Evolutionary conservation across 331 rosid genomes (phyloP), one percentile per base, ranked within the genome.

Genomic region (Stylosanthes scabra): DNA sequence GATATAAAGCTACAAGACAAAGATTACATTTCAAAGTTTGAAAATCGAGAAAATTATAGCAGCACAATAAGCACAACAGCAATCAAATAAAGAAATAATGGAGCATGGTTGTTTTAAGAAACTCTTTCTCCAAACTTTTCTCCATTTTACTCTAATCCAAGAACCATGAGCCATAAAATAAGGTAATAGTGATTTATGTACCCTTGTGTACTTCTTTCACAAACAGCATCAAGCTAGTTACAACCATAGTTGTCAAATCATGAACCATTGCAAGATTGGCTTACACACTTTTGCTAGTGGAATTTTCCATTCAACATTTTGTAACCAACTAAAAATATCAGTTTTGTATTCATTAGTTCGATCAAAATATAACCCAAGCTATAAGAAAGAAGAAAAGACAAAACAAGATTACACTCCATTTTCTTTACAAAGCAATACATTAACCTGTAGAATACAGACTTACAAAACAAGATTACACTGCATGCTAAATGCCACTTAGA

Each of bases 281-380:
- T 45, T 27, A 42, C 69, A 42, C 40, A 20, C 40, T 45, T 64
- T 4, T 37, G 27, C 59, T 66, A 15, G 27, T 8, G 59, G 49
- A 14, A 9, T 9, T 11, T 2, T 14, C 50, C 44, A 51, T 14
- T 51, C 37, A 51, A 68, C 57, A 68, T 15, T 34, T 31, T 25
- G 72, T 68, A 51, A 15, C 46, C 72, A 67, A n/a, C 25, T 52
- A 49, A 14, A 41, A 25, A 54, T 45, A 46, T 34, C 31, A 31
- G 49, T 62, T 34, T 54, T 50, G 66, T 45, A 44, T 34, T 67
- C 52, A 55, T 71, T 68, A 63, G 70, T 63, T 70, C 44, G 31
- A 69, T 63, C 65, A 40, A 27, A 13, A 74, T 45, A 31, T 4
- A 59, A 66, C 50, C 40, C 4, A 27, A 20, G 20, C 61, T 57